A percentile compares a stretch with the other conserved stretches of the same genome.
These are phyloP conservation scores for Calonectria multiphialidica DNA, from an alignment of 2,329 filamentous ascomycete species.

Conservation along the genomic window DNA sequence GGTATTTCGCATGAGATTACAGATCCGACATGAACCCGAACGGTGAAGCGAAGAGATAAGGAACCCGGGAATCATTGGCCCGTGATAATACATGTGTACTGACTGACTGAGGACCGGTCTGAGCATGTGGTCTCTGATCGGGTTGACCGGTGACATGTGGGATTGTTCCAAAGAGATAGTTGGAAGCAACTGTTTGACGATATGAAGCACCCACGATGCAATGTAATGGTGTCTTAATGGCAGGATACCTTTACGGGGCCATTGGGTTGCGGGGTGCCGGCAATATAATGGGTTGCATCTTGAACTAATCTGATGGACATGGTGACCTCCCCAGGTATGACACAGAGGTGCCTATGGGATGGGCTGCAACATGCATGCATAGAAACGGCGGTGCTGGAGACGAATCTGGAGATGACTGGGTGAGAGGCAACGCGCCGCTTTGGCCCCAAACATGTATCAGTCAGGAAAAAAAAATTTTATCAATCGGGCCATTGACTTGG, in stretches of 20 bases:
- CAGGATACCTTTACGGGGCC: neutral
- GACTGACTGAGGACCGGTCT: slow-evolving; percentile 29
- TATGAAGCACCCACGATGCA: slow-evolving; percentile 13
- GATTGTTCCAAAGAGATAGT: slow-evolving; percentile 7
- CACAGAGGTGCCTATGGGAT: neutral
- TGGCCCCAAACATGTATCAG: neutral
- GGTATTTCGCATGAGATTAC: neutral
- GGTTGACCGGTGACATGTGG: slow-evolving; percentile 32
- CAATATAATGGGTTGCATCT: slow-evolving; percentile 21
- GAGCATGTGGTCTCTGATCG: slow-evolving; percentile 12
- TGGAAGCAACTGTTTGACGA: slow-evolving; percentile 21
- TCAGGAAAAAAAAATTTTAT: too few relatives aligned
- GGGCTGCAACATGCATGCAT: neutral
- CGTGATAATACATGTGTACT: neutral
- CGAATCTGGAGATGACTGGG: neutral
- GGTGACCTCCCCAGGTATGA: neutral
- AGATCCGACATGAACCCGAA: slow-evolving; percentile 18
- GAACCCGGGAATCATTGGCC: slow-evolving; percentile 31
- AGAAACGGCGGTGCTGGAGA: neutral
- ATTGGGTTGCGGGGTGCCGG: slow-evolving; percentile 6
- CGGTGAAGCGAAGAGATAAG: slow-evolving; percentile 35
- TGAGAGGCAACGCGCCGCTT: neutral
- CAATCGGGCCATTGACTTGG: neutral
- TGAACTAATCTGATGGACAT: neutral
- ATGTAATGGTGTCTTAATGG: slow-evolving; percentile 12